Evolutionary conservation across 1,284 basidiomycete genomes (phyloP), one percentile per base, ranked within the genome.

Genomic region (Leccinum pseudoinsigne): DNA sequence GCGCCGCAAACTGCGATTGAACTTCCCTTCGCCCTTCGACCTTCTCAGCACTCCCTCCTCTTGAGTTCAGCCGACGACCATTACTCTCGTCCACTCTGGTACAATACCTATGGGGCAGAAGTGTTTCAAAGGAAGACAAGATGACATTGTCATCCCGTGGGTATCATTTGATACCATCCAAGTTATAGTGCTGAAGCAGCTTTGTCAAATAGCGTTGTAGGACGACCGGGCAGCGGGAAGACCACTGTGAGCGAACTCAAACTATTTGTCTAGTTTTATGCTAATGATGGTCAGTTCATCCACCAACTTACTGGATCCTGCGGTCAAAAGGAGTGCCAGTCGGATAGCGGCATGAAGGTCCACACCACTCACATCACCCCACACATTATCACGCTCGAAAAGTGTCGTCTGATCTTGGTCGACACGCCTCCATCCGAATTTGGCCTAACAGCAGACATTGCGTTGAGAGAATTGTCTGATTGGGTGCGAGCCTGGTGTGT

Each of bases 211-310:
- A 68, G 61, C 4, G 6, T 59, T 2, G 60, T 68, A 34, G 67
- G 61, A 12, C 50, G 42, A 8, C 60, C 64, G 28, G 67, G 66
- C 26, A 53, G 58, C 6, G 66, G 67, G 11, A 67, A 66, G 18
- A 62, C 60, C 5, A 58, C 36, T 34, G 64, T 65, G 40, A 66
- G 57, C 47, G 26, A 51, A 26, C 23, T 26, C 14, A 14, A 26
- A 51, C 5, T 7, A 51, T 26, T 4, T 51, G 23, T 21, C 50
- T 7, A 26, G 50, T 45, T 5, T 38, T 11, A 9, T 42, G 12
- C 8, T 14, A 16, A 63, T 16, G n/a, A 1, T 10, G 2, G 11
- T 65, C 8, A 67, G 66, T 66, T 64, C 21, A 64, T 66, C 23
- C 51, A 58, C 9, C 3, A 21, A 26, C 31, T 18, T 3, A 10